These are phyloP conservation scores for Fabrea salina DNA, from an alignment of 169 alveolate species.

Conservation along the genomic window DNA sequence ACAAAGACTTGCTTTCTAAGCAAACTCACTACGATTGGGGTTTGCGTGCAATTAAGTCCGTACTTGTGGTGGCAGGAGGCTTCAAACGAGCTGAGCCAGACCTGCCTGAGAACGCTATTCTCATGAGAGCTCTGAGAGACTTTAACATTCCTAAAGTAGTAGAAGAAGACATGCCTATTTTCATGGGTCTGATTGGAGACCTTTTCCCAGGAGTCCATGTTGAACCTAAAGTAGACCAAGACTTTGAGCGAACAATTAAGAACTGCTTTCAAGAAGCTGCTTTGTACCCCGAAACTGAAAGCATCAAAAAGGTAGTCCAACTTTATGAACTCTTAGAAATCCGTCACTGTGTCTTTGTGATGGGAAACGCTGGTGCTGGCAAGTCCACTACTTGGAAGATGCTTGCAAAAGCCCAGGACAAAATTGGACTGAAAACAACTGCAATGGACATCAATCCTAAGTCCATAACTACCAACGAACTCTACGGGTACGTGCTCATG, in stretches of 20 bases:
- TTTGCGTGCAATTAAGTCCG: slow-evolving; percentile 94
- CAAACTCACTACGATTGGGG: slow-evolving; percentile 99
- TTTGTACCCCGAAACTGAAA: slow-evolving; percentile 79
- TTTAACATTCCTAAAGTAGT: slow-evolving; percentile 96
- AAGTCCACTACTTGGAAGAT: slow-evolving; percentile 89
- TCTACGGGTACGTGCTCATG: slow-evolving; percentile 92
- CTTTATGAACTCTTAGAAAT: slow-evolving; percentile 89
- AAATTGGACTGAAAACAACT: slow-evolving; percentile 87
- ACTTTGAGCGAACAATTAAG: slow-evolving; percentile 73
- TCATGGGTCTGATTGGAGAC: slow-evolving; percentile 88
- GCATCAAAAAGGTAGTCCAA: slow-evolving; percentile 89
- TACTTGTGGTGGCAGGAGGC: slow-evolving; percentile 93
- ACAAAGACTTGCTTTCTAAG: slow-evolving; percentile 89
- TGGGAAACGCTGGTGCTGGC: slow-evolving; percentile 97
- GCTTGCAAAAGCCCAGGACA: slow-evolving; percentile 89
- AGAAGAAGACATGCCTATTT: slow-evolving; percentile 92
- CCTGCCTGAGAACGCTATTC: slow-evolving; percentile 82
- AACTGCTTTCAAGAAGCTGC: slow-evolving; percentile 75
- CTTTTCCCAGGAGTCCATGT: slow-evolving; percentile 95
- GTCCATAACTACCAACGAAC: slow-evolving; percentile 90
- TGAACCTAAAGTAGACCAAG: slow-evolving; percentile 82
- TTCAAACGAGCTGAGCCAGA: slow-evolving; percentile 78
- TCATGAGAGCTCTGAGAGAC: slow-evolving; percentile 92
- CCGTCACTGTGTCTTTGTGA: slow-evolving; percentile 97
- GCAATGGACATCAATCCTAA: slow-evolving; percentile 92